Base-by-base conservation (phyloP, 345 rosid genomes). In the Bruguiera parviflora region DNA sequence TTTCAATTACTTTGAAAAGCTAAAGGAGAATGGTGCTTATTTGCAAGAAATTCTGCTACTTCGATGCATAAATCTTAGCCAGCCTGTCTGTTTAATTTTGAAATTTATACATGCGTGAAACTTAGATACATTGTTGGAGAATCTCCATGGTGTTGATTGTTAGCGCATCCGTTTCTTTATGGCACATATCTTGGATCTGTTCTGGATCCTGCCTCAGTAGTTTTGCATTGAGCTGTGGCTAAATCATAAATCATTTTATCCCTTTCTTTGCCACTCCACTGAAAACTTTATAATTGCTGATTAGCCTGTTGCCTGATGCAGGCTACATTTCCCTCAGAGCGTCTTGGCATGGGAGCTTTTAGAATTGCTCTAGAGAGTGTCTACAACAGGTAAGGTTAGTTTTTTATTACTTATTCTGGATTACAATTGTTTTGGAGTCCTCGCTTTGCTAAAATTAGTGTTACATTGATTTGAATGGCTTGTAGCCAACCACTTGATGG, bases 321-420 rank as follows among this genome's bases (percentile, higher is more conserved):
- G 83, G 84, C 84, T 68, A 81, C 83, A 47, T 84, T 82, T 66
- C 76, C 84, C 9, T 57, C 83, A 1, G 24, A 75, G 65, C 84
- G 81, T 31, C 83, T 84, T 66, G 83, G 88, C 67, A 65, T 78
- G 75, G 84, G 88, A 56, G 83, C 88, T 66, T 84, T 82, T 37
- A 80, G 85, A 72, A 84, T 82, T 71, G 83, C 85, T 31, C 55
- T 82, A 53, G 81, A 82, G 55, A 78, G 75, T 59, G 53, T 84
- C 62, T 84, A 82, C 79, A 82, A 82, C 68, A 80, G 82, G 88
- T 84, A 53, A 63, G 61, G 8, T 70, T 31, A 52, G 46, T 64
- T 3, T 53, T 22, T 28, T 8, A 8, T 51, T 43, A 43, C 18
- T 37, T 49, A 73, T 39, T 49, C 62, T 20, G 32, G 39, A 13